Base-by-base conservation (phyloP, 73 alveolate genomes). In the Symbiodinium natans region DNA sequence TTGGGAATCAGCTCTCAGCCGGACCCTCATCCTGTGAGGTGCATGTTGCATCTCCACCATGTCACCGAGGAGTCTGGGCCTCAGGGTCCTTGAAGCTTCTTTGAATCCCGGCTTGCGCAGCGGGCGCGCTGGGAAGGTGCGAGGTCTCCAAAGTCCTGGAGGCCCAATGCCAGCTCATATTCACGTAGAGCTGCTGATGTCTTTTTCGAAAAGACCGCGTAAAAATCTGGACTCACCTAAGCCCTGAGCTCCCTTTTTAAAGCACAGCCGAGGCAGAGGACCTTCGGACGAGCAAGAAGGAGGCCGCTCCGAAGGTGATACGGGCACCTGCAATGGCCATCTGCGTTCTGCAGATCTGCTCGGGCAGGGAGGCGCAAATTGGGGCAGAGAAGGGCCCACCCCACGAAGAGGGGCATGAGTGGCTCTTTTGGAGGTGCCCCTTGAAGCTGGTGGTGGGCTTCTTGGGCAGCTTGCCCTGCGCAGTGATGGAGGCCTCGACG, bases 191-290 rank as follows among this genome's bases (percentile, higher is more conserved):
- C n/a, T n/a, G n/a, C n/a, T n/a, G n/a, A n/a, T n/a, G n/a, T n/a
- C n/a, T n/a, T n/a, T n/a, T n/a, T n/a, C n/a, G n/a, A n/a, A n/a
- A n/a, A n/a, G n/a, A n/a, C n/a, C n/a, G n/a, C n/a, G n/a, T n/a
- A n/a, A n/a, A n/a, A n/a, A n/a, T n/a, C n/a, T n/a, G n/a, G n/a
- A n/a, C n/a, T n/a, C n/a, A n/a, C n/a, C n/a, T n/a, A n/a, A n/a
- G n/a, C n/a, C n/a, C n/a, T n/a, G n/a, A n/a, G n/a, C n/a, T n/a
- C n/a, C n/a, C n/a, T n/a, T n/a, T n/a, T n/a, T n/a, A n/a, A n/a
- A n/a, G n/a, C n/a, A n/a, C n/a, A n/a, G n/a, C n/a, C n/a, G n/a
- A 52, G 71, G 71, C 71, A 52, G 71, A 52, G 71, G 71, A 52
- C 71, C 71, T 52, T 52, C 71, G 71, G 71, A 52, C 71, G 71